A percentile compares a stretch with the other conserved stretches of the same genome.
phyloP scores from a whole-genome alignment of 2,329 filamentous ascomycete species.

The Chrysoporthe cubensis region DNA sequence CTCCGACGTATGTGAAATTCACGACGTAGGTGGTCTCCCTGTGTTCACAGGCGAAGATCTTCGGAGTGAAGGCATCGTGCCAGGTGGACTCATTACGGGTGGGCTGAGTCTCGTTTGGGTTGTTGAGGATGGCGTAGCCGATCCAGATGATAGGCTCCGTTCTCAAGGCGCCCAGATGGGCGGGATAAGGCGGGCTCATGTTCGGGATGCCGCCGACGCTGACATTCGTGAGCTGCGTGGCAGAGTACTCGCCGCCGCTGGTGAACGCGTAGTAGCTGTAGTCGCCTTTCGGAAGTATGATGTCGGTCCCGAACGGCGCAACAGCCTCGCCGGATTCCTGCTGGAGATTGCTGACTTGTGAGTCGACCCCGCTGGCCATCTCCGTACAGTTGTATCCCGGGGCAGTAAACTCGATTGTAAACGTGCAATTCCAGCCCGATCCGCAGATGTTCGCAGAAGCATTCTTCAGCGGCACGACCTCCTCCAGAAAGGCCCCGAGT shows the following conservation, averaged over 20 bases:
- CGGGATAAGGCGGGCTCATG: conserved; percentile 35
- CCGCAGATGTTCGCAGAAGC: conserved; percentile 43
- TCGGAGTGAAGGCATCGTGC: conserved; percentile 40
- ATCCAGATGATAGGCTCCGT: conserved; percentile 47
- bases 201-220: conserved; percentile 38
- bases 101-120: conserved; percentile 32
- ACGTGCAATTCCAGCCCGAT: conserved; percentile 45
- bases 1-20: conserved; percentile 39
- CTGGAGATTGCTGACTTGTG: conserved; percentile 32
- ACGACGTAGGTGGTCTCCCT: conserved; percentile 42
- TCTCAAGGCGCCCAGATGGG: conserved; percentile 42
- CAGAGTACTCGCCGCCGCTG: conserved; percentile 40
- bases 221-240: conserved; percentile 36
- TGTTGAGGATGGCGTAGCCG: conserved; percentile 37
- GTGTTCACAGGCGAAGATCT: conserved; percentile 44
- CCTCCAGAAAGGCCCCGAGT: conserved; percentile 32
- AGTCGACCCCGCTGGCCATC: conserved; percentile 37
- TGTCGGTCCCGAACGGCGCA: conserved; percentile 39
- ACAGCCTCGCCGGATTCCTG: conserved; percentile 35
- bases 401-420: conserved; percentile 41
- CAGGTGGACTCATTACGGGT: conserved; percentile 35
- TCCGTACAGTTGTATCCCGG: conserved; percentile 46
- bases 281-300: conserved; percentile 40
- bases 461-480: conserved; percentile 34
- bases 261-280: conserved; percentile 41